phyloP scores from a whole-genome alignment of 2,329 filamentous ascomycete genomes.

The Fusarium buharicum region DNA sequence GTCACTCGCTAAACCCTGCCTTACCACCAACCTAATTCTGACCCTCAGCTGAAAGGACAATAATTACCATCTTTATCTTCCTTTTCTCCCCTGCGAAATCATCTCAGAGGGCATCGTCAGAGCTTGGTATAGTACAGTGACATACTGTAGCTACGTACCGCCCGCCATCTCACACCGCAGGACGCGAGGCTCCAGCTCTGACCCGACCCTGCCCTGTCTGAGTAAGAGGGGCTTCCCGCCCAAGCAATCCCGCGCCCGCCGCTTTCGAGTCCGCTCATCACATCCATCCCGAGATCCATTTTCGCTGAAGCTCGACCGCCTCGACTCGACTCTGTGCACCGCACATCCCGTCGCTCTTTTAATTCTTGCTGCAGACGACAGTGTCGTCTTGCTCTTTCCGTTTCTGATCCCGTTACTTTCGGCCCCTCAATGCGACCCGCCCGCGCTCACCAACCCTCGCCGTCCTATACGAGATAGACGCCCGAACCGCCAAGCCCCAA shows the following conservation, averaged over 20 bases:
- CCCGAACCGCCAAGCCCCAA: conserved; percentile 41
- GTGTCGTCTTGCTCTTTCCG: conserved; percentile 15
- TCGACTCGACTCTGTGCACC: conserved; percentile 28
- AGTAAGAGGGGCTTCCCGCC: conserved; percentile 36
- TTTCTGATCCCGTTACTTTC: conserved; percentile 5
- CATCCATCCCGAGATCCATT: conserved; percentile 35
- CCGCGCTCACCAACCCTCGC: conserved; percentile 35
- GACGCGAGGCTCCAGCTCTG: conserved; percentile 16
- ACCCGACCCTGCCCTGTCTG: conserved; percentile 10
- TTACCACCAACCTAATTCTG: conserved; percentile 21
- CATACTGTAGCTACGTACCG: background rate
- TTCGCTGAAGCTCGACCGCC: conserved; percentile 38
- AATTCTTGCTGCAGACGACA: conserved; percentile 5
- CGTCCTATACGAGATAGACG: conserved; percentile 43
- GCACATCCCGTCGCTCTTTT: conserved; percentile 30
- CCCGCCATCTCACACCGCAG: conserved; percentile 7
- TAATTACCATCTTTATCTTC: conserved; percentile 1
- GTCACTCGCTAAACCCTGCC: conserved; percentile 34
- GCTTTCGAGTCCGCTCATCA: conserved; percentile 42
- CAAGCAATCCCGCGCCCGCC: conserved; percentile 38
- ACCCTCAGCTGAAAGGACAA: conserved; percentile 2
- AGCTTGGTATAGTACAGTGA: background rate
- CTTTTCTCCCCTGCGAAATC: conserved; percentile 3
- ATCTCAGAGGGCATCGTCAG: background rate
- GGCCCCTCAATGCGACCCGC: conserved; percentile 45